Base-by-base conservation (phyloP, 2,329 filamentous ascomycete genomes). In the Xylariales sp. region DNA sequence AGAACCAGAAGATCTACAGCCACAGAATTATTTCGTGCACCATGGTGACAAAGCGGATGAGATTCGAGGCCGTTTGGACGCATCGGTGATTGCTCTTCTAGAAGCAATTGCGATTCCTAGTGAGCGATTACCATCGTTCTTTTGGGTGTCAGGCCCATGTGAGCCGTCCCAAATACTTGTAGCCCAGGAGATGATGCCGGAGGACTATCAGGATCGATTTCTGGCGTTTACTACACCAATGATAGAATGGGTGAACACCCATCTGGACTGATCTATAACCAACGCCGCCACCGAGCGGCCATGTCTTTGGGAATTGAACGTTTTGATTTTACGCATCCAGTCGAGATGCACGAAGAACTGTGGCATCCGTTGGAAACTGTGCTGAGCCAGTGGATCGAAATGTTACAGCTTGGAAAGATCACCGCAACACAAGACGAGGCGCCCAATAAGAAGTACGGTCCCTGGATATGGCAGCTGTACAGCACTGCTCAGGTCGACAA, bases 391-490 rank as follows among this genome's bases (percentile, higher is more conserved):
- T 55, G 48, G 53, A 52, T 55, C 38, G 18, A 50, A 16, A 38
- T 55, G n/a, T 49, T 53, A 38, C 28, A 46, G 41, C 20, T 43
- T 14, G 28, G 35, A 18, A 54, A 49, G 49, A 45, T 46, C 27
- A 27, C 19, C 3, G 36, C 36, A 11, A 11, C 36, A 19, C 36
- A 12, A 5, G 28, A 34, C 12, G 32, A 25, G 4, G 21, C 25
- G 21, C 21, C 28, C 5, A 20, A 16, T 18, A 14, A 20, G 22
- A 29, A 27, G 18, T 14, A 20, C 16, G 57, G 58, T 31, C 51
- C 51, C 19, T 63, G 58, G 59, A 46, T 49, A 21, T 61, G 54
- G 56, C 50, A 42, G 32, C 48, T 58, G 4, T 62, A 64, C 31
- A 46, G 56, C 42, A 51, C 55, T 18, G 43, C 44, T 21, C 56